Evolutionary conservation across 176 grass and related monocot genomes (phyloP).

Genomic region (Oryza glaberrima): DNA sequence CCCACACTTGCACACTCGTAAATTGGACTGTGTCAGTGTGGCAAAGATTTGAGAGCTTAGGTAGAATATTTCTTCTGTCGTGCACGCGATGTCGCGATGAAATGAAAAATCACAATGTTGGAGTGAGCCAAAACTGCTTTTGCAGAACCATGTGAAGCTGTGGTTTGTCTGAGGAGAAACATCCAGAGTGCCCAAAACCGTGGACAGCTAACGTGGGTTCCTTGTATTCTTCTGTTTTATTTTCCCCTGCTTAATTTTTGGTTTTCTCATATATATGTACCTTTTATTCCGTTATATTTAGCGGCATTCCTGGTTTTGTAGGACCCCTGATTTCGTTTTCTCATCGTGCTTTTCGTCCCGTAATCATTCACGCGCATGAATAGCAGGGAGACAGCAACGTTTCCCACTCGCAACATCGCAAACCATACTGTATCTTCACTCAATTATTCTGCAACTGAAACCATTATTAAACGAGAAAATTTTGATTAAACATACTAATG

Average conservation of each 20-base stretch:
- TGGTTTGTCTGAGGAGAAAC: neutral
- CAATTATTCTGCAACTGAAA: neutral
- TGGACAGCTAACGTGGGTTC: conserved; percentile 6
- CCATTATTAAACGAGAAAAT: neutral
- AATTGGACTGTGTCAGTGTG: no score
- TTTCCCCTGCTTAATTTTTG: no score
- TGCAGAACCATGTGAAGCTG: neutral
- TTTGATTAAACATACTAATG: neutral
- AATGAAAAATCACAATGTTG: neutral
- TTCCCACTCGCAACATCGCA: neutral
- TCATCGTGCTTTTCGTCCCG: neutral
- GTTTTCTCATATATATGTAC: no score
- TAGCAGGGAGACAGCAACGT: neutral
- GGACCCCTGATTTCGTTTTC: neutral
- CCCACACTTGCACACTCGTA: no score
- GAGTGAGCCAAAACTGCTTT: conserved; percentile 22
- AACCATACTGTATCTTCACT: neutral
- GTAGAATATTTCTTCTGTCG: neutral
- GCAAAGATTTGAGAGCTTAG: neutral
- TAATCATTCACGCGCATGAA: neutral
- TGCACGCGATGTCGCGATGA: neutral
- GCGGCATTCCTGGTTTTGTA: no score
- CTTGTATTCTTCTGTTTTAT: neutral
- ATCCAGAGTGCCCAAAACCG: conserved; percentile 10
- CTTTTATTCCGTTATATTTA: no score